These are phyloP conservation scores for Fusarium hostae DNA, from an alignment of 2,329 filamentous ascomycete genomes.

Conservation along the genomic window DNA sequence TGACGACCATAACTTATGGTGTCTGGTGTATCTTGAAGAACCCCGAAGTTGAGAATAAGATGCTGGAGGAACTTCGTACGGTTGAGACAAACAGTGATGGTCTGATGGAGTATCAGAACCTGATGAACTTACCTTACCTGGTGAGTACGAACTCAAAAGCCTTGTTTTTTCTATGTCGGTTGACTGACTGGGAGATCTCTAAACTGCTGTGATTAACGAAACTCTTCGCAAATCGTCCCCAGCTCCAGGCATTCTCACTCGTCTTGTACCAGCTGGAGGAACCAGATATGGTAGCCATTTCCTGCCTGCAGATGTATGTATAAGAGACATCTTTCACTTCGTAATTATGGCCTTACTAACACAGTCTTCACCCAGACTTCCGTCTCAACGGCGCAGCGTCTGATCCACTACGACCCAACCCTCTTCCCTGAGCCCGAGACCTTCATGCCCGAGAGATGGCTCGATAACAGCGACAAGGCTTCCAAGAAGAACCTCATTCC, in stretches of 20 bases:
- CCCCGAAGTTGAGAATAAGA: neutral
- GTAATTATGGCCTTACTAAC: neutral
- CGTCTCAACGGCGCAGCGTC: neutral
- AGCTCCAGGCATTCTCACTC: neutral
- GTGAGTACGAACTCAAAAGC: neutral
- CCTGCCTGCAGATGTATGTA: neutral
- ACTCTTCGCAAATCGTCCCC: neutral
- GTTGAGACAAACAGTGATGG: neutral
- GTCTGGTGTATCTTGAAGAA: neutral
- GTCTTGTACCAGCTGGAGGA: neutral
- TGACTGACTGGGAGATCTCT: neutral
- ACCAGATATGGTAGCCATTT: neutral
- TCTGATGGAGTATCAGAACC: neutral
- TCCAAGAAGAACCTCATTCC: neutral
- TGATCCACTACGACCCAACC: neutral
- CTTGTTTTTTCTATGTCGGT: too few species aligned
- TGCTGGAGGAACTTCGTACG: neutral
- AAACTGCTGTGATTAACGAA: neutral
- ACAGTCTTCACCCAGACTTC: neutral
- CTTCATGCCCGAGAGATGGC: neutral
- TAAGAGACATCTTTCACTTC: accelerated
- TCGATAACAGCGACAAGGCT: neutral
- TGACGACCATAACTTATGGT: neutral
- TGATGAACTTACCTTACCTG: neutral
- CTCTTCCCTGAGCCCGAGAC: neutral